Evolutionary conservation across 2,329 filamentous ascomycete genomes (phyloP), one percentile per base, ranked within the genome.

Genomic region (Xylogone sp.): DNA sequence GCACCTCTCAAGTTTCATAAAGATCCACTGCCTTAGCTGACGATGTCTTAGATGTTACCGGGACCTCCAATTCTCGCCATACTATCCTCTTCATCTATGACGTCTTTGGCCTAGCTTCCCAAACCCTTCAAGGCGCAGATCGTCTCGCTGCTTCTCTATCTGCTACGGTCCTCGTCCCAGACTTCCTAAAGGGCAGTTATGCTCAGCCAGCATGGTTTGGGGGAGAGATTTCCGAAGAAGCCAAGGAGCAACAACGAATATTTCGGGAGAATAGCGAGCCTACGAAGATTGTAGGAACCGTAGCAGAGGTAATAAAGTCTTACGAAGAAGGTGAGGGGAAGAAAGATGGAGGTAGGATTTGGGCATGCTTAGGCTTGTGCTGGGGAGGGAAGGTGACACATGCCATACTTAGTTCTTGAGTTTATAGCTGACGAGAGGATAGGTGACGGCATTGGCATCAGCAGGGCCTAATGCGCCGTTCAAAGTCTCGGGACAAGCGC

Each of bases 161-260:
- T 22, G 65, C 71, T 70, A 82, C 84, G 59, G 88, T 96, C 60
- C 88, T 92, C 70, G 91, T 96, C 55, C 92, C 92, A 18, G 91
- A 96, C 72, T 92, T 90, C 78, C 95, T 96, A 75, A 79, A 87
- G 53, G 91, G 88, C 65, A 44, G 50, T 12, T 43, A 47, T 46
- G 64, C 12, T 45, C 12, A 81, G 75, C 43, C 74, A 78, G 45
- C 55, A 19, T 77, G 76, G 70, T 81, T 52, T 39, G 13, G 6
- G 8, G 34, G 12, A 16, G 34, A 39, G 34, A 4, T 39, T 16
- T 39, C 34, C 8, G 34, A 39, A 39, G 34, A 39, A 39, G 34
- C 34, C 10, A 39, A 39, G 34, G 8, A 39, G 34, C 34, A 39
- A 39, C 34, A 39, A 16, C 34, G n/a, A 39, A 16, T 16, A 18